These are phyloP conservation scores for Rhamnella rubrinervis DNA, from an alignment of 331 rosid genomes.

Conservation along the genomic window DNA sequence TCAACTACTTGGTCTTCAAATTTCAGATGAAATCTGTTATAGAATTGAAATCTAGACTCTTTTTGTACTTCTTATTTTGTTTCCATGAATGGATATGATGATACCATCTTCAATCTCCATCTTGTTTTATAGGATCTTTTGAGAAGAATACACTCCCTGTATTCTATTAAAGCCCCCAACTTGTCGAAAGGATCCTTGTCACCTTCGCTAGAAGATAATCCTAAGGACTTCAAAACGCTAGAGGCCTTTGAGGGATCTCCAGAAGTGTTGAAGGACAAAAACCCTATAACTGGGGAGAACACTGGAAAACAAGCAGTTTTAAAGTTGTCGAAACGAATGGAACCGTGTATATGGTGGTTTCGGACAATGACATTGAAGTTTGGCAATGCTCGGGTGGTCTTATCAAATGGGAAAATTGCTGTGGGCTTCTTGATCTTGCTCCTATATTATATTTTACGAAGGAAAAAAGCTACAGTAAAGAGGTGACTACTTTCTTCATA, in stretches of 20 bases:
- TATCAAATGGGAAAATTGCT: slow-evolving; percentile 62
- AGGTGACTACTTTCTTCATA: slow-evolving; percentile 33
- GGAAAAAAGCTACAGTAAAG: slow-evolving; percentile 53
- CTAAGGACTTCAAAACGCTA: slow-evolving; percentile 32
- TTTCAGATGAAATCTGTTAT: too few species aligned
- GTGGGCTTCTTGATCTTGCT: slow-evolving; percentile 59
- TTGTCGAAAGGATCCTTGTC: slow-evolving; percentile 36
- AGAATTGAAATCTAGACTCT: too few species aligned
- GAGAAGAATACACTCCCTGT: slow-evolving; percentile 60
- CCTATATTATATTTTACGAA: slow-evolving; percentile 48
- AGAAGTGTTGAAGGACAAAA: slow-evolving; percentile 26
- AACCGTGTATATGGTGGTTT: slow-evolving; percentile 65
- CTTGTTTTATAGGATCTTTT: slow-evolving; percentile 47
- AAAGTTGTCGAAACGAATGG: slow-evolving; percentile 50
- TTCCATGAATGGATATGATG: background rate
- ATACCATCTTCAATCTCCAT: background rate
- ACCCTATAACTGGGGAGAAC: slow-evolving; percentile 25
- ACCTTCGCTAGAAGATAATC: slow-evolving; percentile 27
- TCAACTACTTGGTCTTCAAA: too few species aligned
- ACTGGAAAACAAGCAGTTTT: slow-evolving; percentile 39
- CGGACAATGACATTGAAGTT: slow-evolving; percentile 63
- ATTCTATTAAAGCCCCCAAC: slow-evolving; percentile 46
- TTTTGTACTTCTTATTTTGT: too few species aligned
- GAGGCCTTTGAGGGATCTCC: slow-evolving; percentile 24
- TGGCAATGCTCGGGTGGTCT: slow-evolving; percentile 47